Conservation (phyloP, 768 basidiomycete genomes). For the Clitopilus hobsonii region DNA sequence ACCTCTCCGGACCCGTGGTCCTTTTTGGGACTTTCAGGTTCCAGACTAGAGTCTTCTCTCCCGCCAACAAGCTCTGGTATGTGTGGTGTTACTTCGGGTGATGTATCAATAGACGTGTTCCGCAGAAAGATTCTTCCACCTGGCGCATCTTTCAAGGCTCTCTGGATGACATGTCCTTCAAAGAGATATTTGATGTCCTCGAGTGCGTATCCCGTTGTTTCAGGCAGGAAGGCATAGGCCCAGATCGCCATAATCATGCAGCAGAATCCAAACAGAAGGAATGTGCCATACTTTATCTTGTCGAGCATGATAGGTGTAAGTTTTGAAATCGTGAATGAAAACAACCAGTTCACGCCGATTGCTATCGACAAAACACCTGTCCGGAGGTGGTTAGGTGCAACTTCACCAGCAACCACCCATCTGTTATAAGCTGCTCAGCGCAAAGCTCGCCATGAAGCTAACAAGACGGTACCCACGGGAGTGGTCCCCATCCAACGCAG, state of each 20-base stretch:
- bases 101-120: constrained; percentile 15
- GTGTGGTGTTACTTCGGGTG: neutral
- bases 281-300: constrained; percentile 32
- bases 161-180: constrained; percentile 29
- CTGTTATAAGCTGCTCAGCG: constrained; percentile 9
- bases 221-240: constrained; percentile 41
- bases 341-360: constrained; percentile 40
- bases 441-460: neutral
- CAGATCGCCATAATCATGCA: constrained; percentile 37
- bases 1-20: neutral
- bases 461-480: constrained; percentile 21
- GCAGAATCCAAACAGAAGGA: constrained; percentile 36
- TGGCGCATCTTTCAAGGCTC: constrained; percentile 36
- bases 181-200: constrained; percentile 44
- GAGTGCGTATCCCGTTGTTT: constrained; percentile 40
- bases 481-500: constrained; percentile 35
- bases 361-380: constrained; percentile 31
- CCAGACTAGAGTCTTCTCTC: neutral
- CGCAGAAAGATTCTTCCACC: constrained; percentile 29
- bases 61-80: neutral
- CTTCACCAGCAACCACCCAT: constrained; percentile 39
- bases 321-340: constrained; percentile 41
- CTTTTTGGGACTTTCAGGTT: neutral
- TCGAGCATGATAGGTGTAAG: constrained; percentile 33
- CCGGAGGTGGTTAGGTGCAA: constrained; percentile 40